Evolutionary conservation across 164 flowering plant genomes (phyloP), one percentile per base, ranked within the genome.

Genomic region (Euptelea pleiosperma): DNA sequence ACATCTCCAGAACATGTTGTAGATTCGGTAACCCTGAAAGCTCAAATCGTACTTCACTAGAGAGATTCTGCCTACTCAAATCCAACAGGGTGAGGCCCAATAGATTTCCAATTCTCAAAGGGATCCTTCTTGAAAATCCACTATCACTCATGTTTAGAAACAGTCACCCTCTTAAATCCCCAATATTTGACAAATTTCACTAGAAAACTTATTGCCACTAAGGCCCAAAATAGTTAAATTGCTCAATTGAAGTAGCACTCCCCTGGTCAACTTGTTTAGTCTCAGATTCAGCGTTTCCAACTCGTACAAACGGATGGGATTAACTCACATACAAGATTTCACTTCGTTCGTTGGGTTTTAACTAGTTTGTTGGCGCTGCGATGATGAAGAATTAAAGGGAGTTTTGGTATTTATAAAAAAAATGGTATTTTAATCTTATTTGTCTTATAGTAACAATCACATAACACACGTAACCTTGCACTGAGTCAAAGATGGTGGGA

Each of bases 1-100:
- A 82, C 73, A 58, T 71, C 67, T 12, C 90, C 94, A 59, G 5
- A 86, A 71, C 19, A 18, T 45, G 58, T 67, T 76, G 75, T 62
- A 86, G 59, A 64, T 65, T 79, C 0, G 94, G 94, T 70, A 86
- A 65, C n/a, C 94, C 94, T 28, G 79, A 75, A 11, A 86, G 71
- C 62, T 82, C 94, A 43, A 75, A 8, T 1, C 90, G 94, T 44
- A 79, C 54, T 67, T 77, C 75, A 34, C 94, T 85, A 0, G 88
- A 73, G 7, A 86, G 50, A 25, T 72, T 75, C 42, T 80, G 87
- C 65, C 70, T 61, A 51, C 90, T 82, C 75, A 86, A 81, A 79
- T 86, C 94, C 58, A 86, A 58, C 12, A 63, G 55, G 4, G 68
- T 61, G 12, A 86, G 77, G 34, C 63, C 67, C 73, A 77, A 63